Evolutionary conservation across 179 eudicot species (phyloP), one percentile per base, ranked within the genome.

Genomic region (Beta macrorhiza): DNA sequence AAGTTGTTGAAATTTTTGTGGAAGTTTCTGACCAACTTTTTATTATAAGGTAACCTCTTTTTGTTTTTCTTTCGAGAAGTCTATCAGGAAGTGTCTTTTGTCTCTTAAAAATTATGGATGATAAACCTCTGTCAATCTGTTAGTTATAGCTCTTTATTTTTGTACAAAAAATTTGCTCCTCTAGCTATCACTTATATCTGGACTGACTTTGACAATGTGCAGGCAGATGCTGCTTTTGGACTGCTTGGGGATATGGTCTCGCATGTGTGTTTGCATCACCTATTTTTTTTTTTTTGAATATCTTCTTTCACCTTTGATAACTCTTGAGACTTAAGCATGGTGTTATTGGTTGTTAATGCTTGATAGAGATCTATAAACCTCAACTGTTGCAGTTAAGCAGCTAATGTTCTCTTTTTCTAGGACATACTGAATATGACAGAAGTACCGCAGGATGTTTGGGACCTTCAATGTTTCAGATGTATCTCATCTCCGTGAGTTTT

Each of bases 181-280:
- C 7, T 84, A 15, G 55, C 29, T 74, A 29, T 17, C 82, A 62
- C 67, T 44, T 7, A 47, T 47, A 32, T 78, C 72, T 79, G 61
- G 55, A 7, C 67, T 49, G 62, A 65, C 83, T 72, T 80, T 76
- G 70, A 59, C 70, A n/a, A n/a, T 82, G 47, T 89, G 83, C 92
- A 96, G 99, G 95, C 90, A 62, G 99, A 96, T 89, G 95, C 94
- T 82, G 93, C 97, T 72, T 88, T 96, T 76, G 88, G 84, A 81
- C 89, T 96, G 78, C 92, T 96, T 67, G 91, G 96, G 49, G 88
- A 88, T 82, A 68, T 96, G 78, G 88, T 94, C 75, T 82, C 88
- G 58, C 86, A 82, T 82, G 99, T 93, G 82, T 73, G 94, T 76
- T n/a, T 63, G 13, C n/a, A 53, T 25, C 59, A 1, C 1, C 44